Base-by-base conservation (phyloP, 1,284 basidiomycete genomes). In the Singerocomus inundabilis region DNA sequence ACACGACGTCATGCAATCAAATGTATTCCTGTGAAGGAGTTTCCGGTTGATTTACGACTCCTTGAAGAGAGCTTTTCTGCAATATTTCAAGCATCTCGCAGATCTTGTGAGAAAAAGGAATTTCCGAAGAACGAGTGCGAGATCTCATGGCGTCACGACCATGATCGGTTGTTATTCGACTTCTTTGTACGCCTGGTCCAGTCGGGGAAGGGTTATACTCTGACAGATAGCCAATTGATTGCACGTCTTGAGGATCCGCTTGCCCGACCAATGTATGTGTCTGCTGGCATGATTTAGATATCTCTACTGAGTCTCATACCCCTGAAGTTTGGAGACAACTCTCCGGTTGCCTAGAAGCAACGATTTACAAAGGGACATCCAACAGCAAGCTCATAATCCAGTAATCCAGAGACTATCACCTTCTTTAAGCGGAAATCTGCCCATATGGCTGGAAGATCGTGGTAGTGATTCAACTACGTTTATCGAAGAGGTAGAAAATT, bases 131-230 rank as follows among this genome's bases (percentile, higher is more conserved):
- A n/a, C 8, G 10, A 36, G 3, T 36, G 16, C 8, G 53, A 54
- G 39, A 31, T 10, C 1, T 39, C 46, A 16, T 54, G 46, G 53
- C 46, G 53, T 5, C 44, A 55, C 42, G 53, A 55, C 39, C 53
- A 54, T 6, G 53, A 54, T 21, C 52, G 52, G 1, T 34, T 54
- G 13, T 26, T 53, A n/a, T 53, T 44, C 1, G 52, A 54, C 25
- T 55, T 55, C 15, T 54, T 54, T 30, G 35, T 43, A 13, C 53
- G 53, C 4, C 53, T 51, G 1, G 5, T 55, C 7, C 31, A 43
- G n/a, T 26, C 10, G 26, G 12, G 15, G 6, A 8, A 50, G 15
- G 31, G n/a, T 18, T 30, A 36, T 18, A 7, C n/a, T 12, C 16
- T 16, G 9, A 9, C 7, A 1, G 29, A 34, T 13, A 16, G 12